Percentiles rank a stretch among this genome's conserved stretches.
Evolutionary conservation across 495 filamentous ascomycete species (phyloP).

Genomic region (Aspergillus heteromorphus): DNA sequence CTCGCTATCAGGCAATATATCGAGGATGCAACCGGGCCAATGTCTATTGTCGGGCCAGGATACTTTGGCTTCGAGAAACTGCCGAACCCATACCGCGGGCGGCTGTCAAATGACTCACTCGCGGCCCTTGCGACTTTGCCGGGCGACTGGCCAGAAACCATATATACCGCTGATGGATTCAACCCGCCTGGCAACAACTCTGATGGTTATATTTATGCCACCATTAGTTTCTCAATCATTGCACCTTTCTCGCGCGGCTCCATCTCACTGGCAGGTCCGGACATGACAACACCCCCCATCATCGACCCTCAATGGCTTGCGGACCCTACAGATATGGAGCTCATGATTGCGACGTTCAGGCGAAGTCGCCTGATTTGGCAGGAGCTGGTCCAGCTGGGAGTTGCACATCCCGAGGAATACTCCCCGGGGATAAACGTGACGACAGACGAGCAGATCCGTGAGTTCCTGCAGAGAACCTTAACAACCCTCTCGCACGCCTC

Average conservation of each 20-base stretch:
- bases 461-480: conserved; percentile 32
- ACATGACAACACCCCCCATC: conserved; percentile 34
- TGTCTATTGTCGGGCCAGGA: conserved; percentile 13
- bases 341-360: conserved; percentile 41
- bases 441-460: conserved; percentile 42
- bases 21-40: conserved; percentile 11
- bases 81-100: conserved; percentile 21
- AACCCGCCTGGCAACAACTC: conserved; percentile 13
- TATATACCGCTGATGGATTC: conserved; percentile 32
- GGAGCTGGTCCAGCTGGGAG: conserved; percentile 16
- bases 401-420: conserved; percentile 26
- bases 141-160: conserved; percentile 53
- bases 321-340: conserved; percentile 36
- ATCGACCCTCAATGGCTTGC: conserved; percentile 47
- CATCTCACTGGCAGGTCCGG: conserved; percentile 38
- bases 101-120: conserved; percentile 4
- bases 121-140: conserved; percentile 33
- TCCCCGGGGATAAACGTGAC: conserved; percentile 38
- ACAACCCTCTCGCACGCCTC: conserved; percentile 46
- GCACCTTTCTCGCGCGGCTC: conserved; percentile 49
- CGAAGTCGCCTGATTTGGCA: conserved; percentile 31
- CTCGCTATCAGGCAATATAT: conserved; percentile 12
- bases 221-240: conserved; percentile 33
- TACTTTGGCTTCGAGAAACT: conserved; percentile 43
- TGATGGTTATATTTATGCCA: conserved; percentile 41